Evolutionary conservation across 768 basidiomycete species (phyloP).

Genomic region (Phlegmacium glaucopus): DNA sequence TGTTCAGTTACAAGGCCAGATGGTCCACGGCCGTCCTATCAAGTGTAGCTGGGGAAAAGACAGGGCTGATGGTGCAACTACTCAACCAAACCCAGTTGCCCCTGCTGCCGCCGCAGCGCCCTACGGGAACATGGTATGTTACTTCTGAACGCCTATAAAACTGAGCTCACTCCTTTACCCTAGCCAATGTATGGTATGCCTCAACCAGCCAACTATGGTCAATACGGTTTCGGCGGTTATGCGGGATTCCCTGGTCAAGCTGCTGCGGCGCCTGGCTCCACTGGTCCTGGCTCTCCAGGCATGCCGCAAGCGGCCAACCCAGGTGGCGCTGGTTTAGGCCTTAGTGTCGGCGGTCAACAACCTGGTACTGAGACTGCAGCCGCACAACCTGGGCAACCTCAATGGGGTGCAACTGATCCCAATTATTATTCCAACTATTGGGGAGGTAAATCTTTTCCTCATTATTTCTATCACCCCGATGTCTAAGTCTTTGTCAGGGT

Average conservation of each 20-base stretch:
- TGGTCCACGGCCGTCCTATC: conserved; percentile 95
- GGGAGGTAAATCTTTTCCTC: conserved; percentile 55
- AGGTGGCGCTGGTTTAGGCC: conserved; percentile 52
- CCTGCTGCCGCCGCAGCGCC: conserved; percentile 60
- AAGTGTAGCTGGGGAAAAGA: conserved; percentile 99
- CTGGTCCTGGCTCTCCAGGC: conserved; percentile 50
- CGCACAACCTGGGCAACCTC: conserved; percentile 61
- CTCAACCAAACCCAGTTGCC: conserved; percentile 49
- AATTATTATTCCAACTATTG: conserved; percentile 82
- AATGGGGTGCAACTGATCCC: conserved; percentile 76
- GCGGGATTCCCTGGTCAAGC: conserved; percentile 65
- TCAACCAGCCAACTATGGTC: conserved; percentile 74
- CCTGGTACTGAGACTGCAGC: conserved; percentile 51
- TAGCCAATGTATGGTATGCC: conserved; percentile 92
- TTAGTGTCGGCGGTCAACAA: conserved; percentile 54
- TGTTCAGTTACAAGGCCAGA: conserved; percentile 93
- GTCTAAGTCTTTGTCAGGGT: conserved; percentile 44
- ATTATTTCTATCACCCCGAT: conserved; percentile 9
- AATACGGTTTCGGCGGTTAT: conserved; percentile 74
- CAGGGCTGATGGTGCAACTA: conserved; percentile 68
- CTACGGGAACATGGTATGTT: conserved; percentile 77
- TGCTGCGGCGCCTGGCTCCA: conserved; percentile 43
- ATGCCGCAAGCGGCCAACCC: conserved; percentile 56
- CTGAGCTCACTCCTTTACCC: conserved; percentile 6
- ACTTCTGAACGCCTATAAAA: neutral